Conservation (phyloP, 495 filamentous ascomycete species). For the Penicillium maclennaniae region DNA sequence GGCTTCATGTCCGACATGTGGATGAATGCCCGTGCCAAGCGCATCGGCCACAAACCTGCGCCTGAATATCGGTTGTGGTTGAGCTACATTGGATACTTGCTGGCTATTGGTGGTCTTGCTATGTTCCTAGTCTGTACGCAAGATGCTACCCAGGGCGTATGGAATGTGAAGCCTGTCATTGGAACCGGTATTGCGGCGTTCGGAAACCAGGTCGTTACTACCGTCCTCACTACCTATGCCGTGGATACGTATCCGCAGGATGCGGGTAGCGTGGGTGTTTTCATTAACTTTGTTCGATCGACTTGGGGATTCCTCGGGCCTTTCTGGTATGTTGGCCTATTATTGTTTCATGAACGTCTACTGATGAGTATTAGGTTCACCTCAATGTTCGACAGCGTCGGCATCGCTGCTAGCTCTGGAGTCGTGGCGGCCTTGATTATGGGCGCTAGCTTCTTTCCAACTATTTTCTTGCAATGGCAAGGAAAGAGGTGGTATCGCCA, state of each 20-base stretch:
- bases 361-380: slow-evolving; percentile 36
- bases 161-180: slow-evolving; percentile 47
- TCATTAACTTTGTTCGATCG: slow-evolving; percentile 54
- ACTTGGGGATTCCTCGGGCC: slow-evolving; percentile 58
- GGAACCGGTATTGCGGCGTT: slow-evolving; percentile 50
- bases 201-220: slow-evolving; percentile 57
- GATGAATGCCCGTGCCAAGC: slow-evolving; percentile 40
- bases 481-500: slow-evolving; percentile 19
- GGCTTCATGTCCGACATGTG: slow-evolving; percentile 49
- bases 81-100: slow-evolving; percentile 46
- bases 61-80: slow-evolving; percentile 53
- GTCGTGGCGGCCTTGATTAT: slow-evolving; percentile 40
- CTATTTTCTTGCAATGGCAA: slow-evolving; percentile 35
- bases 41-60: slow-evolving; percentile 28
- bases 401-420: slow-evolving; percentile 42
- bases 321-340: slow-evolving; percentile 43
- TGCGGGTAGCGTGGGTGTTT: slow-evolving; percentile 50
- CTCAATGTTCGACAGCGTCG: slow-evolving; percentile 47
- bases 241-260: slow-evolving; percentile 52
- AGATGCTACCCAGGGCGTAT: slow-evolving; percentile 35
- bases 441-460: slow-evolving; percentile 43
- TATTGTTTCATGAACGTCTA: neutral
- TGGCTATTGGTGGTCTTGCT: slow-evolving; percentile 46
- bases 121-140: slow-evolving; percentile 49
- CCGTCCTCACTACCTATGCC: slow-evolving; percentile 53